Conservation (phyloP, 2,329 filamentous ascomycete species). For the Colletotrichum sp. region DNA sequence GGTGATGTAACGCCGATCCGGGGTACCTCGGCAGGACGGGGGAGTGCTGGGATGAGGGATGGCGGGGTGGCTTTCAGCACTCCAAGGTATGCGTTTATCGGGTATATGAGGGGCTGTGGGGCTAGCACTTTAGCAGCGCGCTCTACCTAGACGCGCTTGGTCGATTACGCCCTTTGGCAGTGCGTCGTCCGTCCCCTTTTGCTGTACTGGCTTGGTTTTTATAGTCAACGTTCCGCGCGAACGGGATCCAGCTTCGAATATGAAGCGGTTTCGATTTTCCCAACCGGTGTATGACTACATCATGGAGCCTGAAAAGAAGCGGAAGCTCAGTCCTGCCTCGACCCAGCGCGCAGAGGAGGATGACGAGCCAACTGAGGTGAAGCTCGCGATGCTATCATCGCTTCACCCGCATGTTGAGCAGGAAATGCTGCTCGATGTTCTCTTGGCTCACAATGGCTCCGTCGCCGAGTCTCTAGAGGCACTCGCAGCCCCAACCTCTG, state of each 20-base stretch:
- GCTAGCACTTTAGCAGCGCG: background rate
- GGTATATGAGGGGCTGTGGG: background rate
- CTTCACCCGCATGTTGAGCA: slow-evolving; percentile 70
- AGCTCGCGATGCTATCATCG: slow-evolving; percentile 83
- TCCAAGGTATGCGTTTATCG: slow-evolving; percentile 8
- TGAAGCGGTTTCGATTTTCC: background rate
- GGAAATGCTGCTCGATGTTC: slow-evolving; percentile 75
- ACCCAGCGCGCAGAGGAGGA: slow-evolving; percentile 37
- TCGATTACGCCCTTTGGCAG: background rate
- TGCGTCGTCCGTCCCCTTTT: background rate
- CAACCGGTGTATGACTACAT: background rate
- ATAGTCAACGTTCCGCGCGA: background rate
- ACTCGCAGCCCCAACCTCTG: slow-evolving; percentile 42
- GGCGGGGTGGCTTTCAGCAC: background rate
- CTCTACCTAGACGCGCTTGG: background rate
- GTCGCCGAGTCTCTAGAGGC: slow-evolving; percentile 68
- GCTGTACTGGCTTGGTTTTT: too few relatives aligned
- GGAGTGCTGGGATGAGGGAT: background rate
- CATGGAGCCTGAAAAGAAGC: slow-evolving; percentile 64
- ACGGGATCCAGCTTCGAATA: background rate
- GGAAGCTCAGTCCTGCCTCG: slow-evolving; percentile 40
- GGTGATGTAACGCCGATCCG: slow-evolving; percentile 19
- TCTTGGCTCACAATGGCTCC: slow-evolving; percentile 79
- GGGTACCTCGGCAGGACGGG: slow-evolving; percentile 20
- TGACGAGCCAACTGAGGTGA: slow-evolving; percentile 87